Evolutionary conservation across 202 grass and related monocot genomes (phyloP).

Genomic region (Saccharum hybrid): DNA sequence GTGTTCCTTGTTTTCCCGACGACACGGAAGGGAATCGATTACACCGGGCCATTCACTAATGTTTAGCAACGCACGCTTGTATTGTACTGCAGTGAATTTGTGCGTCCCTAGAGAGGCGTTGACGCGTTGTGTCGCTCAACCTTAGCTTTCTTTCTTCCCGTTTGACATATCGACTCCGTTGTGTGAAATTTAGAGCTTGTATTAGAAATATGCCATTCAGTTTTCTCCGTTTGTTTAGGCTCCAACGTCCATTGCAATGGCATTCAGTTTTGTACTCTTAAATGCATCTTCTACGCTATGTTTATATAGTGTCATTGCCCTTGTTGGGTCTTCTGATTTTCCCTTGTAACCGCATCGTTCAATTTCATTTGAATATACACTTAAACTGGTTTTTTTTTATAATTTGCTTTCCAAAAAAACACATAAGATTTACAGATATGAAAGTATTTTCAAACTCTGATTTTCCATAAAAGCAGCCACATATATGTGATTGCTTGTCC

Average conservation of each 20-base stretch:
- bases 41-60: conserved; percentile 14
- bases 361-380: too few species aligned
- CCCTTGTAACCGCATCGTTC: background rate
- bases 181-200: background rate
- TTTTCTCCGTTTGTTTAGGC: background rate
- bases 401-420: too few species aligned
- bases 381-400: too few species aligned
- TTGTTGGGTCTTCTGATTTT: background rate
- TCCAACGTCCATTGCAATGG: background rate
- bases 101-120: background rate
- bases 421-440: too few species aligned
- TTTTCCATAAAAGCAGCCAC: too few species aligned
- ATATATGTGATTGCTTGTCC: too few species aligned
- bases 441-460: too few species aligned
- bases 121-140: too few species aligned
- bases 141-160: background rate
- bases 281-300: too few species aligned
- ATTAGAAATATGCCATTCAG: background rate
- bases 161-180: background rate
- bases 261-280: too few species aligned
- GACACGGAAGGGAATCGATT: conserved; percentile 59
- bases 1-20: conserved; percentile 59
- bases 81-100: conserved; percentile 2
- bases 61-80: background rate
- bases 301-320: too few species aligned